Base-by-base conservation (phyloP, 768 basidiomycete species). In the Russula abietina region DNA sequence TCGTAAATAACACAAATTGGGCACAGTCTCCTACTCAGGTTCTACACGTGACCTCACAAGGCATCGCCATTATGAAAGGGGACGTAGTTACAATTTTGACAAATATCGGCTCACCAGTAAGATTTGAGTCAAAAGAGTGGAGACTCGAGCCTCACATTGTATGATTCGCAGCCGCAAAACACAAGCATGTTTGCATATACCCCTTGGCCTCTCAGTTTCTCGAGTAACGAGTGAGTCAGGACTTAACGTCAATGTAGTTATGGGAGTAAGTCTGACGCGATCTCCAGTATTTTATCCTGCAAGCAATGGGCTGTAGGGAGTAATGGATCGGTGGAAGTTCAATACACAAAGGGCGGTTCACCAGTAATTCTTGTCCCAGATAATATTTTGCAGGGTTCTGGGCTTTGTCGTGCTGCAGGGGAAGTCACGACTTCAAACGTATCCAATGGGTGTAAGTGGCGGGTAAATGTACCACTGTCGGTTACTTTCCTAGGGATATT, bases 101-200 rank as follows among this genome's bases (percentile, higher is more conserved):
- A 26, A 88, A 86, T 73, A 82, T 89, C 63, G 89, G 88, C 36
- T 87, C 87, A 59, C 86, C 87, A 24, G 87, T 88, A 70, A 59
- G 80, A 51, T 46, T 26, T 49, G 30, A 24, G 52, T 22, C 59
- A n/a, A 30, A 24, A 39, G 22, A 48, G 14, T 32, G 16, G 6
- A 38, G 16, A 5, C 22, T 41, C 51, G 26, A 36, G 22, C 24
- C 41, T 45, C 30, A 60, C 24, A 5, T 11, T 30, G 30, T 32
- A 46, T 36, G 41, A 22, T 57, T 69, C 57, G 3, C 67, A 85
- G 86, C 83, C 85, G 3, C 76, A 78, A 66, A 84, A 85, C 68
- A 74, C 77, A 26, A 83, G 78, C 66, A 77, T 84, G 55, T 76
- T 82, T 3, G 83, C 84, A n/a, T 77, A 80, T 57, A 84, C 87